A percentile compares a stretch with the other conserved stretches of the same genome.
Conservation (phyloP, 2,329 filamentous ascomycete genomes). For the Teratosphaeria gauchensis region DNA sequence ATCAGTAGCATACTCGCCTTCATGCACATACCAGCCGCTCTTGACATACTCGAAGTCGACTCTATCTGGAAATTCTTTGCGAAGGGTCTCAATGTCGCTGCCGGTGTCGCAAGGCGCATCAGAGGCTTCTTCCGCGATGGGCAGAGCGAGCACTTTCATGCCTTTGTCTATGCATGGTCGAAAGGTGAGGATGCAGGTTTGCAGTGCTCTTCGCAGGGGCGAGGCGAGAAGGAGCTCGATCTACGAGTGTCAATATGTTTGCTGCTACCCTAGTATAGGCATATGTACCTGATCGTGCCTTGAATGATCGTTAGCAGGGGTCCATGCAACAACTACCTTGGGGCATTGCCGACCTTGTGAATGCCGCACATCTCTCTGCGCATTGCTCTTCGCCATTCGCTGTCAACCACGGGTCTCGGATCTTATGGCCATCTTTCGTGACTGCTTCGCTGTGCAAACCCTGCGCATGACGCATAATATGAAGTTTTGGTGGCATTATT, state of each 20-base stretch:
- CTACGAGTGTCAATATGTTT: constrained; percentile 3
- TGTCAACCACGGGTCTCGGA: constrained; percentile 20
- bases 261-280: background rate
- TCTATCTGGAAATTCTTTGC: constrained; percentile 12
- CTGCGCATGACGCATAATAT: constrained; percentile 24
- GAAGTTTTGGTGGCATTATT: constrained; percentile 15
- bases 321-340: too few species aligned
- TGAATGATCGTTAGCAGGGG: too few species aligned
- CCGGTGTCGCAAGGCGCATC: constrained; percentile 20
- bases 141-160: constrained; percentile 17
- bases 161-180: constrained; percentile 15
- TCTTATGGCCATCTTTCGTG: constrained; percentile 15
- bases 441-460: constrained; percentile 19
- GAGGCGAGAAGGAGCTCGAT: constrained; percentile 22
- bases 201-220: constrained; percentile 18
- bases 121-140: constrained; percentile 21
- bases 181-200: constrained; percentile 19
- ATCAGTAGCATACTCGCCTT: constrained; percentile 18
- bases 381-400: constrained; percentile 19
- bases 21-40: constrained; percentile 18
- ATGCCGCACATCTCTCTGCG: constrained; percentile 11
- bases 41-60: constrained; percentile 19
- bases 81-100: constrained; percentile 9
- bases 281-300: constrained; percentile 15
- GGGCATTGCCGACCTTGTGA: constrained; percentile 1